Evolutionary conservation across 1,284 basidiomycete genomes (phyloP).

Genomic region (Sphaerobolus stellatus): DNA sequence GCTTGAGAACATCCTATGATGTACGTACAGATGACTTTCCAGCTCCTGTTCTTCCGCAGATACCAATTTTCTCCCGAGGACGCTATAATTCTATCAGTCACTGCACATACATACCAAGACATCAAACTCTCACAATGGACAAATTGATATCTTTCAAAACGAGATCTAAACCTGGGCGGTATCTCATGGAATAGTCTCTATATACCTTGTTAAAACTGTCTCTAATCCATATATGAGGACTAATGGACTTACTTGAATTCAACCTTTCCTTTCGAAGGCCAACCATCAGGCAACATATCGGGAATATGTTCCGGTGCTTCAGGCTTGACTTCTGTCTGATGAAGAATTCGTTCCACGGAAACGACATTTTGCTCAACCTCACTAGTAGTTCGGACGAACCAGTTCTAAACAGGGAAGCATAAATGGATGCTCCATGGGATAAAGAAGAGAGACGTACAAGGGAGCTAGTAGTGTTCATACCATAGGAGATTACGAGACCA

Average conservation of each 20-base stretch:
- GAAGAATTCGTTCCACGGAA: slow-evolving; percentile 76
- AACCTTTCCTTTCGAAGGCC: slow-evolving; percentile 79
- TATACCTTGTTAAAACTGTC: slow-evolving; percentile 1
- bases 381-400: slow-evolving; percentile 86
- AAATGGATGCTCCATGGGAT: slow-evolving; percentile 5
- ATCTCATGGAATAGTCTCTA: slow-evolving; percentile 77
- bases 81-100: slow-evolving; percentile 38
- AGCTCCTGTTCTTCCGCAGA: slow-evolving; percentile 86
- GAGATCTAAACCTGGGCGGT: slow-evolving; percentile 78
- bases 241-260: slow-evolving; percentile 61
- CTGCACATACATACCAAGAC: slow-evolving; percentile 21
- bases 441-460: slow-evolving; percentile 45
- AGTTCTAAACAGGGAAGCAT: slow-evolving; percentile 53
- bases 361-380: slow-evolving; percentile 96
- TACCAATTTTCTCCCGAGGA: slow-evolving; percentile 80
- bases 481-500: slow-evolving; percentile 88
- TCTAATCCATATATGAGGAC: background rate
- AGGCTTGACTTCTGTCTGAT: slow-evolving; percentile 71
- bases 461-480: slow-evolving; percentile 76
- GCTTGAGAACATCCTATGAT: slow-evolving; percentile 2
- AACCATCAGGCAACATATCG: slow-evolving; percentile 60
- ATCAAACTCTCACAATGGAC: slow-evolving; percentile 47
- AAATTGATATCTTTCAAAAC: slow-evolving; percentile 76
- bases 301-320: slow-evolving; percentile 79
- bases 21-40: slow-evolving; percentile 78